phyloP scores from a whole-genome alignment of 208 protist genomes.

The Naegleria lovaniensis region DNA sequence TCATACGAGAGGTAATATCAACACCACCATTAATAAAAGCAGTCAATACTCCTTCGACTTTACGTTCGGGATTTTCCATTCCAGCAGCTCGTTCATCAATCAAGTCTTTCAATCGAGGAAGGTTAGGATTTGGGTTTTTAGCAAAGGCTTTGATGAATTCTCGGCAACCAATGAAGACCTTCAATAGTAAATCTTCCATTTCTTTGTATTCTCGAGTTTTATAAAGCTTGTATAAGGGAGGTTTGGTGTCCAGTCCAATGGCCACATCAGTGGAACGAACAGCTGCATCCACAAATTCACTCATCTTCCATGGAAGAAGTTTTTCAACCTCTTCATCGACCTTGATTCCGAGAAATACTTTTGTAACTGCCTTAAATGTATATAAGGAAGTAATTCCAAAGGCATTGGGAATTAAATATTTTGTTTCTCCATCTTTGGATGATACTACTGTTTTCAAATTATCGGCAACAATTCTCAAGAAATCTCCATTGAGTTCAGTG shows the following conservation, averaged over 20 bases:
- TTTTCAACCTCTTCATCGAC: not conserved
- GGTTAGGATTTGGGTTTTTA: not conserved
- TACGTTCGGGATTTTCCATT: not conserved
- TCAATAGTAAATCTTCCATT: not conserved
- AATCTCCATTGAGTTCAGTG: not conserved
- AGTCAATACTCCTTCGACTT: not conserved
- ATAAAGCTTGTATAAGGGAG: not conserved
- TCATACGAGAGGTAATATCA: not conserved
- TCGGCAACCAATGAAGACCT: not conserved
- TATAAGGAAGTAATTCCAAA: not conserved
- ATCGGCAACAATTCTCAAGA: not conserved
- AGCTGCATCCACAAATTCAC: not conserved
- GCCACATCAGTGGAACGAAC: not conserved
- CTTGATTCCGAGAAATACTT: not conserved
- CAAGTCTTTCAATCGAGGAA: not conserved
- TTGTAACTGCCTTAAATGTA: not conserved
- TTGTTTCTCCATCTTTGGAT: not conserved
- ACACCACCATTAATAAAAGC: not conserved
- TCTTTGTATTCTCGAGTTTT: not conserved
- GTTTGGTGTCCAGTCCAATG: not conserved
- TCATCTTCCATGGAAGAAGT: not conserved
- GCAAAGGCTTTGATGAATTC: not conserved
- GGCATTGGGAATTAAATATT: not conserved
- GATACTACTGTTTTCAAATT: not conserved
- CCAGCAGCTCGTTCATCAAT: not conserved